Evolutionary conservation across 495 filamentous ascomycete species (phyloP), one percentile per base, ranked within the genome.

Genomic region (Hypoxylon subgilvum): DNA sequence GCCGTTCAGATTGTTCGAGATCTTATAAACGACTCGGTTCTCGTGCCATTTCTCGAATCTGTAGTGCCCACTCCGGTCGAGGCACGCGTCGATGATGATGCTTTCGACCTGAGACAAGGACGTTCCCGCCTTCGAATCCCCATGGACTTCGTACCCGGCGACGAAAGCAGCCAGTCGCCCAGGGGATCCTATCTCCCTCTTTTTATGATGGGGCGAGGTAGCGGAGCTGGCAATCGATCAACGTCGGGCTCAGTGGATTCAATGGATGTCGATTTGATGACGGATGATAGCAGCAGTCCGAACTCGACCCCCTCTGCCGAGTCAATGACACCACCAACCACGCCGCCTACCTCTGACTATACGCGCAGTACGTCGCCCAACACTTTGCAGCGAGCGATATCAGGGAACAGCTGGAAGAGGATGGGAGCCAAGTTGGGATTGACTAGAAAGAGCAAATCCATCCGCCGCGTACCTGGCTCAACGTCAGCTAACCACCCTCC

Each of bases 21-120:
- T 52, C 75, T 99, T 54, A 97, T 99, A 91, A 92, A 97, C 66
- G 94, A 97, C 64, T 96, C 91, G 2, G 91, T 97, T 2, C 77
- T 94, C 23, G 86, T 90, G 0, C 88, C 90, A 0, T 95, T 94
- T 69, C 76, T 94, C 14, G 91, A 90, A 63, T 82, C 79, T 4
- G 74, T 81, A 47, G 61, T 76, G 30, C 68, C 74, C 23, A 59
- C 74, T 43, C 61, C 69, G 17, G 56, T 70, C 14, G 68, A 75
- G 23, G 47, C 69, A 13, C 35, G 66, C 22, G 19, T 44, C 22
- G 60, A 69, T 42, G 60, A 75, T 34, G 58, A 70, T 42, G 25
- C 73, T 63, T 73, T 69, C 21, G 69, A 78, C 34, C 14, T 44
- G 42, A 70, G 76, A 52, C 67, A 76, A 22, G 61, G 67, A 21